phyloP scores from a whole-genome alignment of 257 asterid species.

The Solanum chilense region DNA sequence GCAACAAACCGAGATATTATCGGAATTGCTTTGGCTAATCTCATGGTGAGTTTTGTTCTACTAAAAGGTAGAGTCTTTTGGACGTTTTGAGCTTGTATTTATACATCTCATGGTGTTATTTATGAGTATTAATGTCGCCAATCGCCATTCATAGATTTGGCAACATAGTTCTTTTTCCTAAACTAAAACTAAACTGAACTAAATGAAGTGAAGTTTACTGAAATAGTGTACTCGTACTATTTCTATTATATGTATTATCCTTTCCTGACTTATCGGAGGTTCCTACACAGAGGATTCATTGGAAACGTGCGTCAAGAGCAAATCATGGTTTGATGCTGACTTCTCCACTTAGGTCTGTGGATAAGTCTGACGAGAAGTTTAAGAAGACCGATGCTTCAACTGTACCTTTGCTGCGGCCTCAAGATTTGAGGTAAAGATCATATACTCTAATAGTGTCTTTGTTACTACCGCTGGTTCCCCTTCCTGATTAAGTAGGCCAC shows the following conservation, averaged over 20 bases:
- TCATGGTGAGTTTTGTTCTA: slow-evolving; percentile 49
- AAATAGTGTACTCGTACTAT: not conserved
- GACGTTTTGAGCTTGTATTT: not conserved
- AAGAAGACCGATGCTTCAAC: slow-evolving; percentile 28
- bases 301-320: slow-evolving; percentile 86
- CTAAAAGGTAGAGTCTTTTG: not conserved
- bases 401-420: slow-evolving; percentile 74
- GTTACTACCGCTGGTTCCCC: not conserved
- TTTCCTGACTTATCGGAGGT: not conserved
- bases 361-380: slow-evolving; percentile 33
- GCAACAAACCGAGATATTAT: slow-evolving; percentile 82
- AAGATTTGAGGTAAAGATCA: slow-evolving; percentile 65
- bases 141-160: not conserved
- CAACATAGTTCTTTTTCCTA: not conserved
- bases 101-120: not conserved
- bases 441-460: not conserved
- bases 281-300: slow-evolving; percentile 71
- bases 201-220: not conserved
- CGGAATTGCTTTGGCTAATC: slow-evolving; percentile 88
- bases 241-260: not conserved
- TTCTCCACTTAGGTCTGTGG: slow-evolving; percentile 73
- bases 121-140: not conserved
- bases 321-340: slow-evolving; percentile 78
- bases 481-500: slow-evolving; percentile 26
- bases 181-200: not conserved